phyloP scores from a whole-genome alignment of 306 rosid genomes.

The Ammopiptanthus mongolicus region DNA sequence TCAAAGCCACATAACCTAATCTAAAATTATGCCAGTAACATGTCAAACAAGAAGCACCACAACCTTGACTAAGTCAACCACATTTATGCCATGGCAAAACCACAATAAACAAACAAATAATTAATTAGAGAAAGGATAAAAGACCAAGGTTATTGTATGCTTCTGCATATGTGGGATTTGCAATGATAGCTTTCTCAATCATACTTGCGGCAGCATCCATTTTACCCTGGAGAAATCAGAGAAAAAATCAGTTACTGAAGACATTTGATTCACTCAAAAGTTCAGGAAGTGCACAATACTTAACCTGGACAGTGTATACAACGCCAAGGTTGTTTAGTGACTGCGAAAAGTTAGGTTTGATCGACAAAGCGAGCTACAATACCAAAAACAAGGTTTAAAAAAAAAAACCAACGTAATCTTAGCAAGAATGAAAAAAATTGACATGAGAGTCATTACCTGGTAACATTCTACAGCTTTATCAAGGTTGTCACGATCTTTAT shows the following conservation, averaged over 20 bases:
- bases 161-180: constrained; percentile 96
- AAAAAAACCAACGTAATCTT: neutral
- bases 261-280: constrained; percentile 13
- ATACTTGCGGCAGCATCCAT: constrained; percentile 97
- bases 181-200: constrained; percentile 96
- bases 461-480: constrained; percentile 99
- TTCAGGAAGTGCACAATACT: constrained; percentile 14
- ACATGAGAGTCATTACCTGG: constrained; percentile 52
- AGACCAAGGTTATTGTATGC: constrained; percentile 95
- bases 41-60: constrained; percentile 13
- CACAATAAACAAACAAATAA: constrained; percentile 16
- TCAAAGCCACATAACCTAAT: constrained; percentile 7
- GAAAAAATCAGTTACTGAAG: constrained; percentile 24
- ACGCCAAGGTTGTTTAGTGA: constrained; percentile 98
- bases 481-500: constrained; percentile 95
- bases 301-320: constrained; percentile 96
- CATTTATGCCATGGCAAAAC: neutral
- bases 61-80: neutral
- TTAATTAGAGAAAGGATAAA: neutral
- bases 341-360: constrained; percentile 93
- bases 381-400: constrained; percentile 14
- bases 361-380: constrained; percentile 78
- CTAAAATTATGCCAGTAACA: neutral
- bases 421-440: neutral
- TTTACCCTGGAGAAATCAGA: constrained; percentile 70